Conservation (phyloP, 257 asterid species). For the Penstemon newberryi region DNA sequence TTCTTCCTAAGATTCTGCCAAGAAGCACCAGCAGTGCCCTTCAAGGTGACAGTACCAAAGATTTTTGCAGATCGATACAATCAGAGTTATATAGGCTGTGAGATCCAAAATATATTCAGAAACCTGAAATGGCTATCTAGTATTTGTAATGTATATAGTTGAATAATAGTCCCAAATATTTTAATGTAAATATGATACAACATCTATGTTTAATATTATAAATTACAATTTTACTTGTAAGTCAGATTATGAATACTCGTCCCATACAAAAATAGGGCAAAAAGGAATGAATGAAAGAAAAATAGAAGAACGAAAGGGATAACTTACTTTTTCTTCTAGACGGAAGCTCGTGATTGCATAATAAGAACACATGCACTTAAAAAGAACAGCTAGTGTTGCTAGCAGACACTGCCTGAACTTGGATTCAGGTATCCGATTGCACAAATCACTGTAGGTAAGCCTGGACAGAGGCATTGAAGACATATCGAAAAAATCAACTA, state of each 20-base stretch:
- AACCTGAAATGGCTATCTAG: constrained; percentile 7
- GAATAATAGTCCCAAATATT: not conserved
- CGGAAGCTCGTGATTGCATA: constrained; percentile 78
- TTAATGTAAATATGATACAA: constrained; percentile 12
- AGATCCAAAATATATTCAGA: not conserved
- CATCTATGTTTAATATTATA: not conserved
- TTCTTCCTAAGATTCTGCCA: not conserved
- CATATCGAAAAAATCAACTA: constrained; percentile 36
- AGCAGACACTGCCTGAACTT: constrained; percentile 88
- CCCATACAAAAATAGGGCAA: not conserved
- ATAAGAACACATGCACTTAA: constrained; percentile 92
- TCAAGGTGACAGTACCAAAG: not conserved
- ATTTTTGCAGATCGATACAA: not conserved
- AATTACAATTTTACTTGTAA: not conserved
- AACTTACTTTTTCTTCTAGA: constrained; percentile 67
- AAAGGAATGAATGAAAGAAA: not conserved
- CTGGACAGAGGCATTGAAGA: constrained; percentile 45
- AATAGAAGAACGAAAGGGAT: constrained; percentile 15
- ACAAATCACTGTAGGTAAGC: constrained; percentile 96
- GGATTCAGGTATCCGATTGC: constrained; percentile 89
- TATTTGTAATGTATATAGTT: not conserved
- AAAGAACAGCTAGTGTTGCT: constrained; percentile 78
- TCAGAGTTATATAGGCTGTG: not conserved
- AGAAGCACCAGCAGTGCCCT: not conserved
- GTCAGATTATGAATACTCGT: constrained; percentile 14